A percentile compares a stretch with the other conserved stretches of the same genome.
These are phyloP conservation scores for Salix suchowensis DNA, from an alignment of 345 rosid species.

Conservation along the genomic window DNA sequence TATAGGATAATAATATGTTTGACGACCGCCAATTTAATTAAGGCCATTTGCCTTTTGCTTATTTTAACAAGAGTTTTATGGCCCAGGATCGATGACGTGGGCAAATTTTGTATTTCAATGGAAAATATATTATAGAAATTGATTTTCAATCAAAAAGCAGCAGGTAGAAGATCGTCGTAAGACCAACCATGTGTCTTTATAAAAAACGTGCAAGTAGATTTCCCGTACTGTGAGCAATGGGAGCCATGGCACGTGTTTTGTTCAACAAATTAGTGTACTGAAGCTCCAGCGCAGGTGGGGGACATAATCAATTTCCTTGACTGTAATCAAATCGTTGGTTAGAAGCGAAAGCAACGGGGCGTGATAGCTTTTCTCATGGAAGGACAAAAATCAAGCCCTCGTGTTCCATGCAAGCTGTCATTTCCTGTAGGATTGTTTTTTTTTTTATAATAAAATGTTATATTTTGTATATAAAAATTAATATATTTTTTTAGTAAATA, in stretches of 20 bases:
- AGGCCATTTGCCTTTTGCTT: neutral
- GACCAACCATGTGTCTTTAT: neutral
- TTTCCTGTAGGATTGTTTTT: too few relatives aligned
- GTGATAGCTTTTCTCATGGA: neutral
- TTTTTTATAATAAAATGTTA: too few relatives aligned
- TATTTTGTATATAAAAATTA: too few relatives aligned
- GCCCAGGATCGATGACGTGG: neutral
- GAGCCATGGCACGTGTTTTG: neutral
- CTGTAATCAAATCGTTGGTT: neutral
- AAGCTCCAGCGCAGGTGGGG: neutral
- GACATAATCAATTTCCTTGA: neutral
- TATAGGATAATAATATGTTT: neutral
- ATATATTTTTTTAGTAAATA: too few relatives aligned
- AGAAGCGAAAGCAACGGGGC: neutral
- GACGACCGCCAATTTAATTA: conserved; percentile 9
- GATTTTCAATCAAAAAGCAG: neutral
- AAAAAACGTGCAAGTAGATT: neutral
- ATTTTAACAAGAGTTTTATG: neutral
- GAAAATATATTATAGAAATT: too few relatives aligned
- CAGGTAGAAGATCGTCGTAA: neutral
- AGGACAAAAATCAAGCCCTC: neutral
- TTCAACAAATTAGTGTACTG: neutral
- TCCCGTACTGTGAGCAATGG: neutral
- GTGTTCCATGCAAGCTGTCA: too few relatives aligned
- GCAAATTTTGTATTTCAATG: neutral